Percentiles rank a stretch among this genome's conserved stretches.
phyloP scores from a whole-genome alignment of 495 filamentous ascomycete species.

The Darksidea phi region DNA sequence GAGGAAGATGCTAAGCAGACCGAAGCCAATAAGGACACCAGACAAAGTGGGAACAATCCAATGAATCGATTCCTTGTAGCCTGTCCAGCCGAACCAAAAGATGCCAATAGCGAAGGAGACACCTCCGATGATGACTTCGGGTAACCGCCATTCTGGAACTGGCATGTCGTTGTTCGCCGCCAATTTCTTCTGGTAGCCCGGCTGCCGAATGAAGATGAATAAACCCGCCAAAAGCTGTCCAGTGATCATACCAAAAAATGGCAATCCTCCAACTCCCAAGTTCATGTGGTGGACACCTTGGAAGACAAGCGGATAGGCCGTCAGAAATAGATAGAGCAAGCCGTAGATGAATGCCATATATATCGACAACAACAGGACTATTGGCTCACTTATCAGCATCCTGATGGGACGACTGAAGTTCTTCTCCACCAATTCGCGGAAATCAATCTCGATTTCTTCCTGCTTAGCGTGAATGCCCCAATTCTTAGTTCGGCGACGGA shows the following conservation, averaged over 20 bases:
- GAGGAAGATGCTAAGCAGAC: constrained; percentile 77
- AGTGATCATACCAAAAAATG: constrained; percentile 78
- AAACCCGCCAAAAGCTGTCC: constrained; percentile 68
- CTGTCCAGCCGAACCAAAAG: constrained; percentile 88
- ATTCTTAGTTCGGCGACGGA: constrained; percentile 79
- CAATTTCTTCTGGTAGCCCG: constrained; percentile 55
- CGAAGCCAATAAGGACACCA: constrained; percentile 61
- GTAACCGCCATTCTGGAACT: constrained; percentile 83
- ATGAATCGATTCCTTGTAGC: constrained; percentile 61
- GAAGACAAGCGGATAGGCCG: constrained; percentile 80
- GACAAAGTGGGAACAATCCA: constrained; percentile 81
- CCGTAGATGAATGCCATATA: constrained; percentile 67
- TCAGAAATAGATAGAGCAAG: constrained; percentile 76
- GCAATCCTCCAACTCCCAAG: constrained; percentile 66
- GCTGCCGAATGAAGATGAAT: constrained; percentile 64
- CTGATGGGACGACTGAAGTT: constrained; percentile 80
- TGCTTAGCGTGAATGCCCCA: constrained; percentile 95
- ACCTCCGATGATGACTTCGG: constrained; percentile 74
- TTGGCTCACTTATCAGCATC: constrained; percentile 77
- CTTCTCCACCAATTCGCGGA: constrained; percentile 73
- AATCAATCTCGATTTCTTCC: constrained; percentile 86
- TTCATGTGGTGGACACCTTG: constrained; percentile 66
- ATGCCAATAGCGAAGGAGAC: constrained; percentile 70
- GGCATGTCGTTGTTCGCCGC: constrained; percentile 69
- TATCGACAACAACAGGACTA: constrained; percentile 65